Base-by-base conservation (phyloP, 371 early-diverging fungal genomes). In the Saksenaea oblongispora region DNA sequence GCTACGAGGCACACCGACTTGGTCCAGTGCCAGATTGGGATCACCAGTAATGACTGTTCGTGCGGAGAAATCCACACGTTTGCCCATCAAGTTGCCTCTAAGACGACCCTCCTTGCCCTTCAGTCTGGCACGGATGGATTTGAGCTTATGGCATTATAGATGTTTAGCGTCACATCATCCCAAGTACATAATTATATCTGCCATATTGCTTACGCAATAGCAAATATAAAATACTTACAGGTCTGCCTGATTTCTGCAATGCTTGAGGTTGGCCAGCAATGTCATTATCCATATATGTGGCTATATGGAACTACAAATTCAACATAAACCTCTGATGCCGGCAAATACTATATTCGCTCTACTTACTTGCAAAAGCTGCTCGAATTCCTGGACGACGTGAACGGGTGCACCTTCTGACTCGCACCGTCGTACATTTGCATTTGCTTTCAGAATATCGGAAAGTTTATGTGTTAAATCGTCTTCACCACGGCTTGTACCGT, bases 81-180 rank as follows among this genome's bases (percentile, higher is more conserved):
- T 99, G 56, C 99, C 99, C 99, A 99, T 99, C 70, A 99, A 79
- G 77, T 99, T 99, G 56, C 99, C 99, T 80, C 99, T 91, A 57
- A 99, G 86, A 67, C 99, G 93, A 44, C 99, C 99, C 84, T 99
- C 99, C 78, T 99, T 99, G 63, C 99, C 99, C 88, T 99, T 99
- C 59, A 99, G 86, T 70, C 99, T 87, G 18, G 98, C 97, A 63
- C 97, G 90, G 64, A 99, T 95, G 17, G 96, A 91, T 79, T 99
- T 99, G 64, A 97, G 82, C 87, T 88, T 42, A 59, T 26, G 26
- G 42, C 35, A 67, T 27, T 36, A 31, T 10, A 28, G 18, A 54
- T 66, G 24, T 31, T 53, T 41, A 55, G 47, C 31, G 24, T 34
- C 7, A 14, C 51, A 47, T 22, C 51, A 47, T 18, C 8, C 27